Percentiles rank a stretch among this genome's conserved stretches.
Evolutionary conservation across 2,329 filamentous ascomycete genomes (phyloP).

Genomic region (Dactylellina drechsleri): DNA sequence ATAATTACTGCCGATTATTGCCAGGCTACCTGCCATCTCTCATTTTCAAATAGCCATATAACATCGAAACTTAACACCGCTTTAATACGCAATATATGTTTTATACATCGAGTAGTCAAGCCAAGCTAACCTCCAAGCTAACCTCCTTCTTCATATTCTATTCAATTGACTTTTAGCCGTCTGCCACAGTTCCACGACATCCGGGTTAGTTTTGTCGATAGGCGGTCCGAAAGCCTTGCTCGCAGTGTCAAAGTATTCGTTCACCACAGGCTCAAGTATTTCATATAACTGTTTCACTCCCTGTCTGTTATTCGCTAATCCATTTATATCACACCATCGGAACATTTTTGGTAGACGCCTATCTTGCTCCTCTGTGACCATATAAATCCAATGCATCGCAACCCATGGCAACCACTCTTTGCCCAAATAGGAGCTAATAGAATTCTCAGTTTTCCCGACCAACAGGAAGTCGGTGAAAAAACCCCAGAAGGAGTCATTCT

Average conservation of each 20-base stretch:
- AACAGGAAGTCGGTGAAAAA: neutral
- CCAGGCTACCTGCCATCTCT: too few relatives aligned
- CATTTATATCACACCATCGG: constrained; percentile 7
- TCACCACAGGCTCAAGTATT: neutral
- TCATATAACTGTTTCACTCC: constrained; percentile 1
- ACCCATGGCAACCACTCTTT: neutral
- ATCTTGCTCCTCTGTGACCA: neutral
- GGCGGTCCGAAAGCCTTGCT: neutral
- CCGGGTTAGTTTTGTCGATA: constrained; percentile 3
- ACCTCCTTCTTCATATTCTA: neutral
- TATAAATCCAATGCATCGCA: constrained; percentile 1
- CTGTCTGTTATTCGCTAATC: neutral
- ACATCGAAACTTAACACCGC: too few relatives aligned
- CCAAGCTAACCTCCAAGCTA: too few relatives aligned
- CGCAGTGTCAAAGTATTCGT: neutral
- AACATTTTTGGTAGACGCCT: neutral
- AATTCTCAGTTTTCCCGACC: neutral
- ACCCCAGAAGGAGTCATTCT: neutral
- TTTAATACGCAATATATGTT: too few relatives aligned
- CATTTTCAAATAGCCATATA: too few relatives aligned
- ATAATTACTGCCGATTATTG: too few relatives aligned
- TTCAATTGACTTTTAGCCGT: constrained; percentile 1
- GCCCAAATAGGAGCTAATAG: too few relatives aligned
- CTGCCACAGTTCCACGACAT: constrained; percentile 5
- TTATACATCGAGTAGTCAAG: too few relatives aligned